Evolutionary conservation across 1,284 basidiomycete species (phyloP), one percentile per base, ranked within the genome.

Genomic region (Leccinum colubrinum): DNA sequence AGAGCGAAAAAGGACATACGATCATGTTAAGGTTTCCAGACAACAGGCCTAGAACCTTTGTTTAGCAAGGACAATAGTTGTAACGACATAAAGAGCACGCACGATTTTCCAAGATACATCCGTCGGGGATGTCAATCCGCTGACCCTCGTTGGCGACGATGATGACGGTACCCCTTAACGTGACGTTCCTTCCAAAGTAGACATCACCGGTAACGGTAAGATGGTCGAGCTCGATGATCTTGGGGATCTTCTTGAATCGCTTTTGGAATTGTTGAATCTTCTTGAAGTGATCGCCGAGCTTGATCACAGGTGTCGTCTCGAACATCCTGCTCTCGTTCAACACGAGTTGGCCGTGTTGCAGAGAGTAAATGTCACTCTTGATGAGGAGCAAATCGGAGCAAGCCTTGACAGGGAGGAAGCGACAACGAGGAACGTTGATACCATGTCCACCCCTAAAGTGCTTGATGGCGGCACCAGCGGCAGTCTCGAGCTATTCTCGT

Each of bases 231-330:
- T 97, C 96, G 66, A 93, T 81, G 68, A 97, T 93, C 77, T 91
- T 91, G 57, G 97, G 96, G 69, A 98, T 97, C 78, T 91, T 93
- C 86, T 96, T 97, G 90, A 97, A 97, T 55, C 95, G 86, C 79
- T 95, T 96, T 82, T 98, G 94, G 86, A 98, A 98, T 76, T 95
- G 90, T 70, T 93, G 91, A 61, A 98, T 97, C 84, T 93, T 92
- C 81, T 92, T 92, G 80, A 92, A 93, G 75, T 93, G 90, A 75
- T 97, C 94, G 58, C 96, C 95, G 52, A 98, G 86, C 83, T 98
- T 98, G 83, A 99, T 94, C 61, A 98, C 97, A 25, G 97, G 97
- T 3, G 95, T 98, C 52, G 91, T 94, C 76, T 88, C 90, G 76
- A 98, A 98, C 87, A 96, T 93, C 72, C 95, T 81, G 61, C 87